A percentile compares a stretch with the other conserved stretches of the same genome.
Evolutionary conservation across 2,329 filamentous ascomycete genomes (phyloP).

Genomic region (Beauveria varroae): DNA sequence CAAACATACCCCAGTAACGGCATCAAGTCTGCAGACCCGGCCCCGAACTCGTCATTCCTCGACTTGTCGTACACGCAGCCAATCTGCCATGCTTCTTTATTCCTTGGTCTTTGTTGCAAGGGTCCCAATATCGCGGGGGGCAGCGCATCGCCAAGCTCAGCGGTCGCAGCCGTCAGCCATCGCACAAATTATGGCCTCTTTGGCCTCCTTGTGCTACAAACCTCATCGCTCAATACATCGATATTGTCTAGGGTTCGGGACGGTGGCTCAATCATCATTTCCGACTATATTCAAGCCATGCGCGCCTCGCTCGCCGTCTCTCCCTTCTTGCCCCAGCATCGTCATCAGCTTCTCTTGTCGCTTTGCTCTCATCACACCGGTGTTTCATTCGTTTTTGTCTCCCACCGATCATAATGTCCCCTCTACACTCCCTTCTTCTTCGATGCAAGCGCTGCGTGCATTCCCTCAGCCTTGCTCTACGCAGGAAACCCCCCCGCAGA

Average conservation of each 20-base stretch:
- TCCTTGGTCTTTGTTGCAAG: neutral
- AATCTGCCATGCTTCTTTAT: neutral
- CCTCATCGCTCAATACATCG: neutral
- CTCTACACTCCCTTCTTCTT: neutral
- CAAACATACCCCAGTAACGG: conserved; percentile 6
- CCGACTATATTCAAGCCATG: neutral
- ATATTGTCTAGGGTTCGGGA: conserved; percentile 2
- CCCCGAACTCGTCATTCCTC: neutral
- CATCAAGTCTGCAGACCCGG: neutral
- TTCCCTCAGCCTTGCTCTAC: neutral
- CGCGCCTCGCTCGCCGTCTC: neutral
- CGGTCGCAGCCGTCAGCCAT: neutral
- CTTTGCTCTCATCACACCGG: neutral
- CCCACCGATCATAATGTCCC: neutral
- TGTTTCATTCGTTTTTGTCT: neutral
- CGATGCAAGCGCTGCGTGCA: conserved; percentile 5
- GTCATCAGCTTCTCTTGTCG: neutral
- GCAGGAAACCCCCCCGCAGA: neutral
- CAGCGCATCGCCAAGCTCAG: neutral
- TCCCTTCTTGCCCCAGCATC: neutral
- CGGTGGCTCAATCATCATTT: neutral
- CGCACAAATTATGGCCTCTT: conserved; percentile 5
- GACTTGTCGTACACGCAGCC: neutral
- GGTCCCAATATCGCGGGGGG: neutral
- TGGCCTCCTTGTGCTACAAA: conserved; percentile 11